These are phyloP conservation scores for Nakaseomyces uthaithaninus DNA, from an alignment of 1,139 yeast genomes.

Conservation along the genomic window DNA sequence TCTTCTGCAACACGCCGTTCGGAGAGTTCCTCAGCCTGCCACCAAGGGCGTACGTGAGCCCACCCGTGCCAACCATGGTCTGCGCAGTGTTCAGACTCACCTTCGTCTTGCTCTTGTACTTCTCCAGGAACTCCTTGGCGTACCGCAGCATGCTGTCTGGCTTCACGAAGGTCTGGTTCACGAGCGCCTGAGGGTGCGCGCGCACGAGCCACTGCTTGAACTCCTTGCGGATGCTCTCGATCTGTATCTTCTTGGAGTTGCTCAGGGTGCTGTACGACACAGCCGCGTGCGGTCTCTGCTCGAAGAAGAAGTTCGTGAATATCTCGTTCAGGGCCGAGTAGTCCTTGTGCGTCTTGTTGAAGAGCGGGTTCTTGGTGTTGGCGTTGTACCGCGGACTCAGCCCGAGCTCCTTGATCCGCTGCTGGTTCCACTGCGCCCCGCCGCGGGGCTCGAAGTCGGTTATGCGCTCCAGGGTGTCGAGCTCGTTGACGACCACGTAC, in stretches of 20 bases:
- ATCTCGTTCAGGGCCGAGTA: not conserved
- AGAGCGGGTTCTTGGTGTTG: slow-evolving; percentile 29
- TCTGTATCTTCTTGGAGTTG: slow-evolving; percentile 13
- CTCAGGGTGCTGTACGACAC: slow-evolving; percentile 14
- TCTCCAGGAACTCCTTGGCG: slow-evolving; percentile 34
- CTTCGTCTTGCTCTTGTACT: slow-evolving; percentile 15
- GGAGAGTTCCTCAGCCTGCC: slow-evolving; percentile 73
- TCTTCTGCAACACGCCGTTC: slow-evolving; percentile 55
- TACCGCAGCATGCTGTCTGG: slow-evolving; percentile 32
- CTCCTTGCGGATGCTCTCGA: slow-evolving; percentile 25
- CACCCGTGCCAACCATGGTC: slow-evolving; percentile 57
- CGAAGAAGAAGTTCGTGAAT: slow-evolving; percentile 7
- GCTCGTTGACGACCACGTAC: slow-evolving; percentile 41
- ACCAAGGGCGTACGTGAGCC: slow-evolving; percentile 59
- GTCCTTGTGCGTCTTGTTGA: slow-evolving; percentile 6
- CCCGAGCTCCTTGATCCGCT: slow-evolving; percentile 48
- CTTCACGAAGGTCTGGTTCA: slow-evolving; percentile 24
- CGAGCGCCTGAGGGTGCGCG: slow-evolving; percentile 34
- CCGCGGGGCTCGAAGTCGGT: slow-evolving; percentile 45
- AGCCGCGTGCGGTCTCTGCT: slow-evolving; percentile 7
- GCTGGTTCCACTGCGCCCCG: slow-evolving; percentile 41
- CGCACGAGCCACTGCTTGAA: slow-evolving; percentile 37
- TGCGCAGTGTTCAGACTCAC: slow-evolving; percentile 14
- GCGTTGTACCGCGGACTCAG: slow-evolving; percentile 31
- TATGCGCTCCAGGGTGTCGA: slow-evolving; percentile 46